Base-by-base conservation (phyloP, 177 flowering plant species). In the Tripterygium wilfordii region DNA sequence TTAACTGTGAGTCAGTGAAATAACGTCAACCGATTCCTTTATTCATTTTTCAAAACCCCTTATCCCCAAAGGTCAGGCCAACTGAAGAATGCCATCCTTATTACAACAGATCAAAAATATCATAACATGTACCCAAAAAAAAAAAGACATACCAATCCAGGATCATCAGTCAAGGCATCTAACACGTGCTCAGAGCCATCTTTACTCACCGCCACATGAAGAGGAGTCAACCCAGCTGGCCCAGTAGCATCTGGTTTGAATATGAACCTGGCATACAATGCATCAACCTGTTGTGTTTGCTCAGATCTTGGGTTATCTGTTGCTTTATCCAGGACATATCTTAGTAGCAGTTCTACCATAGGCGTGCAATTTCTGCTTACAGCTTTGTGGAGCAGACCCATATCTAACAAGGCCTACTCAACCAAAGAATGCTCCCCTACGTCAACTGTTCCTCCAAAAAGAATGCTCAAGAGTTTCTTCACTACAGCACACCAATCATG, bases 401-500 rank as follows among this genome's bases (percentile, higher is more conserved):
- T 40, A 3, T 69, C 68, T 10, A 32, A 44, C 37, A 69, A n/a
- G 14, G 66, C 63, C 10, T 27, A 37, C 35, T 60, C 54, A 28
- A 48, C 5, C 10, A 63, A 54, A 28, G 58, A 20, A 27, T 48
- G 45, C 4, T 53, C 53, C 22, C 63, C 66, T 0, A 45, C 3
- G 23, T 39, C 62, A 14, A 66, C 60, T 8, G 36, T 52, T 43
- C 64, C 68, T 36, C 52, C 53, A 45, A 59, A 48, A 4, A 69
- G 40, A 49, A 72, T 54, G 33, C 24, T 36, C 33, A 72, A 45
- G 39, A 72, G 56, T 31, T 68, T 72, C 48, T 56, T 65, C 21
- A 72, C 66, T 4, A 72, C 74, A 14, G 66, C 61, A 57, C 74
- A 69, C 77, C 77, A 69, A 41, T 72, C 74, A 38, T 29, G 65